Base-by-base conservation (phyloP, 2,329 filamentous ascomycete genomes). In the Calonectria crousiana region DNA sequence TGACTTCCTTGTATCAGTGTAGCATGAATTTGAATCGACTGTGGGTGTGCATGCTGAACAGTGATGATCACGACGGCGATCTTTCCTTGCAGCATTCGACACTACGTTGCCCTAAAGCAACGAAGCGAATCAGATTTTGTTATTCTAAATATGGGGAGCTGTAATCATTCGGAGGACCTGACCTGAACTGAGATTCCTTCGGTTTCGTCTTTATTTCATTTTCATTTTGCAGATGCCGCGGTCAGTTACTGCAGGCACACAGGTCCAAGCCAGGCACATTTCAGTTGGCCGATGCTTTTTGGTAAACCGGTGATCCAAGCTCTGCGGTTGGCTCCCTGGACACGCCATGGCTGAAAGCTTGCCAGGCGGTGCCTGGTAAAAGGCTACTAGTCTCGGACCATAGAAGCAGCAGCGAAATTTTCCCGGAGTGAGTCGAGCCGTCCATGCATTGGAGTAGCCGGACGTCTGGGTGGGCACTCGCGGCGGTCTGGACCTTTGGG, bases 341-440 rank as follows among this genome's bases (percentile, higher is more conserved):
- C 23, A 26, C 64, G 44, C 44, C 30, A 58, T 49, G 67, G 67
- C 56, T 64, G 56, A 49, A 69, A 69, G 47, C 56, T 58, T 52
- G 34, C 56, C n/a, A 49, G 56, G 56, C 56, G 34, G 44, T 68
- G 52, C 52, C 52, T 68, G 36, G 66, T 47, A 32, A 18, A 52
- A 23, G 60, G 26, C 49, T 6, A 67, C 34, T n/a, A 11, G 34
- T 62, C 26, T 34, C 38, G 36, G 44, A 36, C 32, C 23, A 52
- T 4, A 30, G 28, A 64, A 11, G 53, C 26, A 32, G 56, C 47
- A 20, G 34, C 56, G 58, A 70, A 64, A 70, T 70, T 70, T 70
- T 70, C 68, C 51, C 56, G 68, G 68, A 38, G 52, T 49, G 18
- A 53, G 41, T 8, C 23, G 10, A 53, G 36, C 49, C 47, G 32